Percentiles rank a stretch among this genome's conserved stretches.
These are phyloP conservation scores for Cyberlindnera euphorbiae DNA, from an alignment of 805 yeast genomes.

Conservation along the genomic window DNA sequence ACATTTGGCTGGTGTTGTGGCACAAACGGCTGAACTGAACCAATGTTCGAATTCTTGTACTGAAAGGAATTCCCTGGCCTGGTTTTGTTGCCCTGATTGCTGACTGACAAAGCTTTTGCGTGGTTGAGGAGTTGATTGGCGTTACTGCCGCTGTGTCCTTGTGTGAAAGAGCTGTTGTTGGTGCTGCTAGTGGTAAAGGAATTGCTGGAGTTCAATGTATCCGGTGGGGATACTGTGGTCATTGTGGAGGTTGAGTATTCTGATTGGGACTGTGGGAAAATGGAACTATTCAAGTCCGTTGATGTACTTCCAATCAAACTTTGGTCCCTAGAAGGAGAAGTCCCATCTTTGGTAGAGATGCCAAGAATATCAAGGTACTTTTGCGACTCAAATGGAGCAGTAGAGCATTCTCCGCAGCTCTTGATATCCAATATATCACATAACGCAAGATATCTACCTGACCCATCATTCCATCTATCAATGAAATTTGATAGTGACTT, in stretches of 20 bases:
- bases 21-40: background rate
- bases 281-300: too few species aligned
- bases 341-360: too few species aligned
- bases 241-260: background rate
- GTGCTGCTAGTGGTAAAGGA: too few species aligned
- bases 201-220: too few species aligned
- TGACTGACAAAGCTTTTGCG: background rate
- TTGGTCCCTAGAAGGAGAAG: too few species aligned
- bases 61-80: too few species aligned
- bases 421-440: slow-evolving; percentile 4
- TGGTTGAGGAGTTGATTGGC: background rate
- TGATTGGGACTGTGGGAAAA: too few species aligned
- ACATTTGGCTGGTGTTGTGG: background rate
- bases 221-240: background rate
- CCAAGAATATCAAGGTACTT: background rate
- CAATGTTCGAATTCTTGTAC: background rate
- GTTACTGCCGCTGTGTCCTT: slow-evolving; percentile 1
- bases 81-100: background rate
- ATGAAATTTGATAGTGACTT: slow-evolving; percentile 24
- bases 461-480: slow-evolving; percentile 33
- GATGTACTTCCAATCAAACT: too few species aligned
- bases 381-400: slow-evolving; percentile 2
- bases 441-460: slow-evolving; percentile 18
- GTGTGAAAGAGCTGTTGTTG: too few species aligned
- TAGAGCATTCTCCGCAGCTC: background rate